Evolutionary conservation across 495 filamentous ascomycete species (phyloP).

Genomic region (Parmelia sp.): DNA sequence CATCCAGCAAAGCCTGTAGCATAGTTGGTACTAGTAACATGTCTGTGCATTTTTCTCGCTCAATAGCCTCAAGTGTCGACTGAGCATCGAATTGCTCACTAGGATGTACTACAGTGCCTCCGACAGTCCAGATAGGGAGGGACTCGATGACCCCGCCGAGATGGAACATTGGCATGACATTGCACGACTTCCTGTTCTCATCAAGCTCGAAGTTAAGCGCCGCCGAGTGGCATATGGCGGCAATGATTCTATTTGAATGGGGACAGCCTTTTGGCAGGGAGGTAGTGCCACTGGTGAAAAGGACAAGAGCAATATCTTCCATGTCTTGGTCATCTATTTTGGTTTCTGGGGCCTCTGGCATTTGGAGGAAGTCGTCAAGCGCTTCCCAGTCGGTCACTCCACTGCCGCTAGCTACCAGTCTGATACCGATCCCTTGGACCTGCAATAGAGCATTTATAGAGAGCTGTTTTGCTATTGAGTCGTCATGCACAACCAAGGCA

Average conservation of each 20-base stretch:
- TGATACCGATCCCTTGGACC: constrained; percentile 5
- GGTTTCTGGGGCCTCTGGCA: background rate
- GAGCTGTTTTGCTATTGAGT: background rate
- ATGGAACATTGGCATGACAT: constrained; percentile 33
- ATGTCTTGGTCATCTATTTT: background rate
- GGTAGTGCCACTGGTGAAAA: constrained; percentile 43
- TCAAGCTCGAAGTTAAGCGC: constrained; percentile 17
- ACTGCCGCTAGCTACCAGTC: background rate
- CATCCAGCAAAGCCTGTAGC: constrained; percentile 29
- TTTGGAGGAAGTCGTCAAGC: constrained; percentile 6
- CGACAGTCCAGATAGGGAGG: constrained; percentile 33
- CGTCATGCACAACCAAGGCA: background rate
- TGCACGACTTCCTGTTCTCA: constrained; percentile 30
- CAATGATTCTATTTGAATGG: constrained; percentile 29
- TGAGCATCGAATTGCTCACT: constrained; percentile 31
- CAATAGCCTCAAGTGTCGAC: constrained; percentile 30
- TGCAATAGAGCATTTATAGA: constrained; percentile 3
- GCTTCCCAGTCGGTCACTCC: constrained; percentile 2
- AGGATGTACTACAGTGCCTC: constrained; percentile 33
- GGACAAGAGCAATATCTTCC: constrained; percentile 26
- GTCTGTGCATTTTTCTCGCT: constrained; percentile 29
- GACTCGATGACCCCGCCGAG: constrained; percentile 33
- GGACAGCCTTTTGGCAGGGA: constrained; percentile 38
- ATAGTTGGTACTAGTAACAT: constrained; percentile 36
- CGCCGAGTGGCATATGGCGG: constrained; percentile 23